Evolutionary conservation across 1,284 basidiomycete species (phyloP), one percentile per base, ranked within the genome.

Genomic region (Flammula alnicola): DNA sequence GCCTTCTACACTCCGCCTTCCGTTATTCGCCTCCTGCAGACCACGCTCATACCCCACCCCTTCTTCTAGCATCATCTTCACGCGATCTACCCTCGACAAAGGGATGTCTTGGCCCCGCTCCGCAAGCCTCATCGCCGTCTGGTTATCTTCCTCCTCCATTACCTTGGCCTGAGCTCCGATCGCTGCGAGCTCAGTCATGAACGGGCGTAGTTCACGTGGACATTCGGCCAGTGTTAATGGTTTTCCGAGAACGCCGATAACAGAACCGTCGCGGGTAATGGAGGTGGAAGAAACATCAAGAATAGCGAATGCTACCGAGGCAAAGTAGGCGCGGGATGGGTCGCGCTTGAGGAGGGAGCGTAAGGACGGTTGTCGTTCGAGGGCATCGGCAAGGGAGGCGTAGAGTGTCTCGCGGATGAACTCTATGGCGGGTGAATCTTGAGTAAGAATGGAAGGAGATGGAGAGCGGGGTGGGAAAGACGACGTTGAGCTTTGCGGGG

Each of bases 401-500:
- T 91, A 93, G 4, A 93, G 77, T 0, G 89, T 91, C 65, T 92
- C 89, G 25, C 90, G 84, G 52, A 92, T 91, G 61, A 87, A 76
- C 52, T 83, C 79, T 52, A 91, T 84, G 0, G 81, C 81, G 0
- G 87, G 85, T 5, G 81, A 71, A 29, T 77, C 65, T 4, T 76
- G 72, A 0, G 79, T 66, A 41, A 88, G 72, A 41, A 87, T 69
- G 3, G 71, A 63, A 0, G 81, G 80, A 0, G 77, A 75, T 0
- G 74, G 69, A 22, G 66, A 64, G 49, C 67, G 68, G 3, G 63
- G 43, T 31, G 33, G 58, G 59, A 44, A 44, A 9, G 36, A 23
- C 7, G 46, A 30, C 37, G 58, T 42, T 45, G 59, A 50, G 7
- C 33, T 35, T n/a, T 26, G 39, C 1, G 44, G 31, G 12, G 49